Percentiles rank a stretch among this genome's conserved stretches.
phyloP scores from a whole-genome alignment of 2,329 filamentous ascomycete species.

The Botrytis tulipae region DNA sequence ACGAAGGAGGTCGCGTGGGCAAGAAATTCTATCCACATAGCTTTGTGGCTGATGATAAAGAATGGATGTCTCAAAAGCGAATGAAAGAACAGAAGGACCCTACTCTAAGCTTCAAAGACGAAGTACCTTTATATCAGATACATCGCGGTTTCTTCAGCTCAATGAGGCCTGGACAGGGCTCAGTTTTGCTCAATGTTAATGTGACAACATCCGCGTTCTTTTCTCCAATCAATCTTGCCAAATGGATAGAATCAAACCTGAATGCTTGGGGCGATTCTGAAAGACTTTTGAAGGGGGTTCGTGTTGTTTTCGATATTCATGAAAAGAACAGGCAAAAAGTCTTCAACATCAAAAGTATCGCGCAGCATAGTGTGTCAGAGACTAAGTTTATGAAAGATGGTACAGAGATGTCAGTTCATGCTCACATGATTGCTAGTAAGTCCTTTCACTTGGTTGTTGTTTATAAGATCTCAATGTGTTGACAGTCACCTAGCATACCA shows the following conservation, averaged over 20 bases:
- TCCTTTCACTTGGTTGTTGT: not conserved
- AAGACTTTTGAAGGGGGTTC: not conserved
- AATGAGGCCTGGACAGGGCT: slow-evolving; percentile 20
- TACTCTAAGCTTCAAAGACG: not conserved
- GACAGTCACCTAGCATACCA: not conserved
- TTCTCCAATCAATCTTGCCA: not conserved
- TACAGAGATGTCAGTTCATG: not conserved
- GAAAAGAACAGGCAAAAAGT: not conserved
- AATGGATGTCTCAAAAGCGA: not conserved
- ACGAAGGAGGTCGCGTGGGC: slow-evolving; percentile 11
- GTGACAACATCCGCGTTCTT: slow-evolving; percentile 9
- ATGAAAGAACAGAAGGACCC: not conserved
- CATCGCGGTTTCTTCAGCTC: slow-evolving; percentile 24
- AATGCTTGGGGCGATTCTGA: not conserved
- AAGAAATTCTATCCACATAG: slow-evolving; percentile 23
- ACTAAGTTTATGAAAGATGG: not conserved
- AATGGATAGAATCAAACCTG: not conserved
- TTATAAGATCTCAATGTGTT: not conserved
- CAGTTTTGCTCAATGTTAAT: slow-evolving; percentile 24
- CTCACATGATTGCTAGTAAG: not conserved
- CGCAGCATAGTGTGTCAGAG: not conserved
- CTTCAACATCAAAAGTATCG: not conserved
- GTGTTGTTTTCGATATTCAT: not conserved
- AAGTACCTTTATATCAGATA: not conserved
- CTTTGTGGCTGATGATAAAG: not conserved